Conservation (phyloP, 116 monocot species). For the Papilionanthe hybrid region DNA sequence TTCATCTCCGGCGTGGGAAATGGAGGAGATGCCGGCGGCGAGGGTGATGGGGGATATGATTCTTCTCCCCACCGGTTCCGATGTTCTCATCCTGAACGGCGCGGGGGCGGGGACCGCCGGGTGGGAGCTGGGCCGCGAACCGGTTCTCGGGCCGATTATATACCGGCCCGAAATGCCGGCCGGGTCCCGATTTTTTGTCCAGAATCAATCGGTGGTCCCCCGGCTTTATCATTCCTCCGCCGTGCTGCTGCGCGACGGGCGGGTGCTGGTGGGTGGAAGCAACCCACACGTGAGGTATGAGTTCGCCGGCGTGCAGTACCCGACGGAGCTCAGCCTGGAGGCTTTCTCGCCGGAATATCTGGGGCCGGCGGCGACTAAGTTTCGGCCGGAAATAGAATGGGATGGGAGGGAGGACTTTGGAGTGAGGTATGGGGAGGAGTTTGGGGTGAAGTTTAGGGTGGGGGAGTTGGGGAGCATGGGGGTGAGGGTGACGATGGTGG, state of each 20-base stretch:
- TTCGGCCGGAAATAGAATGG: background rate
- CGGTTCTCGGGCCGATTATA: conserved; percentile 37
- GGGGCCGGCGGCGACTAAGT: background rate
- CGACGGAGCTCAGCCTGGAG: conserved; percentile 65
- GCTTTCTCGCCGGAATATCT: conserved; percentile 34
- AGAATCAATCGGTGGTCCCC: conserved; percentile 17
- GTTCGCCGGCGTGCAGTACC: conserved; percentile 36
- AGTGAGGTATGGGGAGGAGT: conserved; percentile 14
- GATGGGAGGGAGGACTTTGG: background rate
- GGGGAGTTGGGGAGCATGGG: background rate
- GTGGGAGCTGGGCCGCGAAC: conserved; percentile 53
- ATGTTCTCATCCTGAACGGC: conserved; percentile 61
- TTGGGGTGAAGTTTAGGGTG: conserved; percentile 9
- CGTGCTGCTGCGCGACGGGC: conserved; percentile 27
- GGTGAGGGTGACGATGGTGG: conserved; percentile 23
- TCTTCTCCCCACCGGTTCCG: conserved; percentile 50
- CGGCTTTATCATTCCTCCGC: conserved; percentile 59
- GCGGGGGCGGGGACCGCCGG: conserved; percentile 53
- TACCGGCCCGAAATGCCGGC: conserved; percentile 23
- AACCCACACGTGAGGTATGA: conserved; percentile 52
- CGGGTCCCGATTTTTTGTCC: conserved; percentile 25
- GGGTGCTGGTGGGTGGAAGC: conserved; percentile 61
- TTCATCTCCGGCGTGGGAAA: conserved; percentile 29
- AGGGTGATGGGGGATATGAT: conserved; percentile 74
- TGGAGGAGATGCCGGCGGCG: conserved; percentile 55